Evolutionary conservation across 2,329 filamentous ascomycete species (phyloP).

Genomic region (Colletotrichum filicis): DNA sequence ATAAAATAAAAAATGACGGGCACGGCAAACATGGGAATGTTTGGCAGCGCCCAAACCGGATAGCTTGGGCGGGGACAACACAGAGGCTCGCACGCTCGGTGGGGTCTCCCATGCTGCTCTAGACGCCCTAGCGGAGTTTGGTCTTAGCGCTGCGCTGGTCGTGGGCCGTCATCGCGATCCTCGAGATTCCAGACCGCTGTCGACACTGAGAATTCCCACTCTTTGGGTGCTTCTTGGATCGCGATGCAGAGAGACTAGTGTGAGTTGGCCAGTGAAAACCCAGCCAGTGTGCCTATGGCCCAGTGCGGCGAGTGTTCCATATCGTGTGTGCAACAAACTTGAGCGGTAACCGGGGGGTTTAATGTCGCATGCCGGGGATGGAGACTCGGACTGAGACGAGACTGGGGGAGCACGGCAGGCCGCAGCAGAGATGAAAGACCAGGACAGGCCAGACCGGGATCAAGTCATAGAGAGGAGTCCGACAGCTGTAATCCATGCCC

Average conservation of each 20-base stretch:
- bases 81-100: background rate
- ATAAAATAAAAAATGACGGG: background rate
- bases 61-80: constrained; percentile 29
- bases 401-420: background rate
- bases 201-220: background rate
- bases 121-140: constrained; percentile 10
- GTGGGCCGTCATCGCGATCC: constrained; percentile 30
- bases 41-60: constrained; percentile 22
- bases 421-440: background rate
- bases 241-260: constrained; percentile 1
- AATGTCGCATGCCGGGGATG: constrained; percentile 9
- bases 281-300: background rate
- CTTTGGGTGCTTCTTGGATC: background rate
- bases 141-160: background rate
- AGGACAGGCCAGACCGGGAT: background rate
- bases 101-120: background rate
- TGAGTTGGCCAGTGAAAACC: background rate
- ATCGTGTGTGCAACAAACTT: background rate
- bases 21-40: constrained; percentile 16
- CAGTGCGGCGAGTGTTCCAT: background rate
- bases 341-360: background rate
- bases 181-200: constrained; percentile 26
- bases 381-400: background rate
- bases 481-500: background rate
- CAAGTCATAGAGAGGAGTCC: background rate